These are phyloP conservation scores for Pachysandra terminalis DNA, from an alignment of 164 flowering plant species.

Conservation along the genomic window DNA sequence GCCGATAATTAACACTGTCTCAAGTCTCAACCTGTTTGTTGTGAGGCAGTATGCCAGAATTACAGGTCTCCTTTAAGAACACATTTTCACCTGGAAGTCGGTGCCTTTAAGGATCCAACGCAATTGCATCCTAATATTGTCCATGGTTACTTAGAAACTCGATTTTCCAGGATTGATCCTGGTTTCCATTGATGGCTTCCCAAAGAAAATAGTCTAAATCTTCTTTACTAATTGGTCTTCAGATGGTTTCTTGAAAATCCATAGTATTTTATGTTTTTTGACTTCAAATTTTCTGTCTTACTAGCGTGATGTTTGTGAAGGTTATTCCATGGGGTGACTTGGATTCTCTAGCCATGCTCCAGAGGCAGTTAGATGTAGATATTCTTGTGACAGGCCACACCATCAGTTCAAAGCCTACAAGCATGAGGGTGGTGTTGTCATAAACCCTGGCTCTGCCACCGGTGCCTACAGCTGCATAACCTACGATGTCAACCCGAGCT, in stretches of 20 bases:
- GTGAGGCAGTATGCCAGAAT: background rate
- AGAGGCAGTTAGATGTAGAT: slow-evolving; percentile 93
- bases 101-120: background rate
- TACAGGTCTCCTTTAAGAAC: background rate
- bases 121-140: too few species aligned
- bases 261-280: background rate
- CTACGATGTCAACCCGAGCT: slow-evolving; percentile 14
- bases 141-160: too few species aligned
- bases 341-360: slow-evolving; percentile 95
- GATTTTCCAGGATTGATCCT: too few species aligned
- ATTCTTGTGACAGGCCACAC: slow-evolving; percentile 88
- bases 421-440: slow-evolving; percentile 34
- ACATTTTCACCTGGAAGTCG: background rate
- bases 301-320: slow-evolving; percentile 27
- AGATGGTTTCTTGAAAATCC: background rate
- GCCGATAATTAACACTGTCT: too few species aligned
- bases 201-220: too few species aligned
- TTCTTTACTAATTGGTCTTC: too few species aligned
- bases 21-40: background rate
- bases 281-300: background rate
- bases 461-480: slow-evolving; percentile 33
- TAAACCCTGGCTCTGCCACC: slow-evolving; percentile 31
- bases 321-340: slow-evolving; percentile 96
- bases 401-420: slow-evolving; percentile 18
- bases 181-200: too few species aligned